These are phyloP conservation scores for Elsinoe ampelina DNA, from an alignment of 2,329 filamentous ascomycete genomes.

Conservation along the genomic window DNA sequence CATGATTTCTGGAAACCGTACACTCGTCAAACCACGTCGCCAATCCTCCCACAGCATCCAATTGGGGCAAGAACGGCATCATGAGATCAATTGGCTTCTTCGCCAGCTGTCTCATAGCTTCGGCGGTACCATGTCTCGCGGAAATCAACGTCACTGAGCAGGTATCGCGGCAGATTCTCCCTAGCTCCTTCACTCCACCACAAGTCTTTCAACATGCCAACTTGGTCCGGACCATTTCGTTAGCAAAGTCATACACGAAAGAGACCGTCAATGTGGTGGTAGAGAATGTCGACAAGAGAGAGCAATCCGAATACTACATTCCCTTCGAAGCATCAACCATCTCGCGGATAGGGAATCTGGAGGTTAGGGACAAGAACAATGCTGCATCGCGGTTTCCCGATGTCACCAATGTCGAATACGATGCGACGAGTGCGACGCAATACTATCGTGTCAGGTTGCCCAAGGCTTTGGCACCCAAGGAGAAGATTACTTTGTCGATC, in stretches of 20 bases:
- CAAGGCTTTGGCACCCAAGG: slow-evolving; percentile 61
- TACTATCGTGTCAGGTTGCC: slow-evolving; percentile 81
- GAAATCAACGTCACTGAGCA: slow-evolving; percentile 52
- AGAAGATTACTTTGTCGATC: slow-evolving; percentile 78
- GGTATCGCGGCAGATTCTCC: slow-evolving; percentile 40
- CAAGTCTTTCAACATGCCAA: slow-evolving; percentile 93
- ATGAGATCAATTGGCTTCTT: slow-evolving; percentile 33
- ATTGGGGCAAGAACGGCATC: slow-evolving; percentile 18
- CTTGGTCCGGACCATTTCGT: slow-evolving; percentile 76
- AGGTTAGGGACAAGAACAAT: slow-evolving; percentile 89
- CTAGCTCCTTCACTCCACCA: slow-evolving; percentile 62
- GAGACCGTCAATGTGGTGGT: slow-evolving; percentile 91
- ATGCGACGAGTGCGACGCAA: slow-evolving; percentile 40
- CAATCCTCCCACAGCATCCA: background rate
- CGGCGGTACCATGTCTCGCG: slow-evolving; percentile 48
- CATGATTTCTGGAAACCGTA: background rate
- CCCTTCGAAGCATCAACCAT: slow-evolving; percentile 73
- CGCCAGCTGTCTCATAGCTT: slow-evolving; percentile 41
- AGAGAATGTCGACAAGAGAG: slow-evolving; percentile 69
- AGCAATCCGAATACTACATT: slow-evolving; percentile 84
- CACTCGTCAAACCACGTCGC: background rate
- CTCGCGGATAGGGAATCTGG: slow-evolving; percentile 69
- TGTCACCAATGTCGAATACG: slow-evolving; percentile 56
- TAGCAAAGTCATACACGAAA: slow-evolving; percentile 86
- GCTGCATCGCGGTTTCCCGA: slow-evolving; percentile 53